These are phyloP conservation scores for Colletotrichum theobromicola DNA, from an alignment of 2,329 filamentous ascomycete genomes.

Conservation along the genomic window DNA sequence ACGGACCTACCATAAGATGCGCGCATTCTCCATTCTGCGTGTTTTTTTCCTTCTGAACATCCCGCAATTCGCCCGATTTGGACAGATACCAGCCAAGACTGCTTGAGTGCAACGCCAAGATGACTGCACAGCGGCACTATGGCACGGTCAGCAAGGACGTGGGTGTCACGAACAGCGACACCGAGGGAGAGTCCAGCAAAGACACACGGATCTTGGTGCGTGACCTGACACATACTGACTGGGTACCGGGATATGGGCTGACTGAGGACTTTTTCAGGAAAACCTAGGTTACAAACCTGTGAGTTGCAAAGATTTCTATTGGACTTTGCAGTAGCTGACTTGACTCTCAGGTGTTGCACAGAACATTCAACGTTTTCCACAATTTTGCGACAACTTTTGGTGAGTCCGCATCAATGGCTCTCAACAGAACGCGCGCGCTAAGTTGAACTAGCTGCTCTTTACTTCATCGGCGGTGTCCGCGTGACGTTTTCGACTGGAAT, in stretches of 20 bases:
- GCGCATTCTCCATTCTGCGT: not conserved
- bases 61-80: not conserved
- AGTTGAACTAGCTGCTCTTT: conserved; percentile 55
- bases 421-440: not conserved
- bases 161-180: not conserved
- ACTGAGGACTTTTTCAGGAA: not conserved
- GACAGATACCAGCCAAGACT: not conserved
- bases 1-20: not conserved
- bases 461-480: conserved; percentile 65
- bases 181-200: not conserved
- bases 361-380: conserved; percentile 61
- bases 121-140: not conserved
- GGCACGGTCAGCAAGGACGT: not conserved
- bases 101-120: not conserved
- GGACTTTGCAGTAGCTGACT: not conserved
- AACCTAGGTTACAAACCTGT: conserved; percentile 15
- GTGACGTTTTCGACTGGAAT: conserved; percentile 69
- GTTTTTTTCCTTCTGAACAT: not conserved
- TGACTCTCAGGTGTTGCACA: conserved; percentile 54
- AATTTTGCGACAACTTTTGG: conserved; percentile 66
- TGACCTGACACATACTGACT: not conserved
- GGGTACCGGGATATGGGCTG: not conserved
- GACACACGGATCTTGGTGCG: not conserved
- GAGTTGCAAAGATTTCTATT: not conserved
- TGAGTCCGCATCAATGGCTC: conserved; percentile 30